Base-by-base conservation (phyloP, 2,329 filamentous ascomycete species). In the Sporothrix pallida region DNA sequence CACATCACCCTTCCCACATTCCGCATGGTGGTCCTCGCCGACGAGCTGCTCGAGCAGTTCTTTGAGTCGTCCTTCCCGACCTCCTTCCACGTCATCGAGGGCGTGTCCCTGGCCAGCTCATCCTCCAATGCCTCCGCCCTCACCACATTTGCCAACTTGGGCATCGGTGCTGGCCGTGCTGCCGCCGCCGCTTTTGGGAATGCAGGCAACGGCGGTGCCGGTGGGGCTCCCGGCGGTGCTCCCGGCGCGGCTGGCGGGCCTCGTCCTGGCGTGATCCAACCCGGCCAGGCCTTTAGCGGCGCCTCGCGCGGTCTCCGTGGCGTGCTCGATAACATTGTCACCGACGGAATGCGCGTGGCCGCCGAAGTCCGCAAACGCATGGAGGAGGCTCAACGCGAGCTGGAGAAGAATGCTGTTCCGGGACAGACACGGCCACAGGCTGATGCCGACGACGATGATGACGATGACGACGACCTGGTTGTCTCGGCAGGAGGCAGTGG, bases 1-100 rank as follows among this genome's bases (percentile, higher is more conserved):
- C 93, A 98, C 81, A 98, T 99, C 79, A 98, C 96, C 0, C 87
- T 99, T 1, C 96, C 96, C 0, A 99, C 96, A 0, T 99, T 99
- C 87, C 92, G 96, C 77, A 99, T 99, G 96, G 94, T 99, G 3
- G 93, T 99, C 10, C 89, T 99, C 8, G 96, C 96, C 60, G 96
- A 99, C 79, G 96, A 99, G 81, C 88, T 97, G 0, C 89, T 99
- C 6, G 95, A 99, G 79, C 93, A 97, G 78, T 99, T 99, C 83
- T 99, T 99, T 81, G 96, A 99, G 83, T 93, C 93, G 0, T 97
- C 94, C 56, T 98, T 98, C 83, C 94, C 95, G 0, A 90, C 93
- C 70, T 97, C 94, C 0, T 97, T 99, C 88, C 94, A 93, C 79
- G 90, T 98, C 65, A 91, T 93, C 31, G 92, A 97, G 13, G 87